Evolutionary conservation across 2,329 filamentous ascomycete species (phyloP).

Genomic region (Sporothrix pseudoabietina): DNA sequence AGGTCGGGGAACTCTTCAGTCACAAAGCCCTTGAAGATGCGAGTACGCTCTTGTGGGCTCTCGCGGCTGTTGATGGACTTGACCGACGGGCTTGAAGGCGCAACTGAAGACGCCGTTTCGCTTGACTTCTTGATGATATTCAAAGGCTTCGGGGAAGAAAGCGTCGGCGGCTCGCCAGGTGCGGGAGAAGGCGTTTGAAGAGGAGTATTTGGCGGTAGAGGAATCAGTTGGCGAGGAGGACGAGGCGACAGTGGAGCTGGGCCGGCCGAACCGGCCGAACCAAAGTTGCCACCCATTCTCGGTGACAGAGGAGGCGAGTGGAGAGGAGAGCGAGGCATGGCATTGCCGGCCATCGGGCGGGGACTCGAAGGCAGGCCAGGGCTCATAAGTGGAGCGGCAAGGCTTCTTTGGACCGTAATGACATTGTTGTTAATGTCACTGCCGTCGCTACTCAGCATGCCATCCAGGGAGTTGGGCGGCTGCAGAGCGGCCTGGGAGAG

Average conservation of each 20-base stretch:
- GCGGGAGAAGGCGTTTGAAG: conserved; percentile 60
- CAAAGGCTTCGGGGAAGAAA: conserved; percentile 48
- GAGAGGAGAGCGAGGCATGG: conserved; percentile 53
- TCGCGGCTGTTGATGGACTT: conserved; percentile 39
- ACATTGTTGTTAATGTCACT: conserved; percentile 32
- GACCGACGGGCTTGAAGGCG: conserved; percentile 35
- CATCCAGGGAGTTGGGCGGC: conserved; percentile 55
- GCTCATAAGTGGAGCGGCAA: conserved; percentile 55
- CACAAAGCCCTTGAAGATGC: conserved; percentile 73
- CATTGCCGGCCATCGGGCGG: conserved; percentile 54
- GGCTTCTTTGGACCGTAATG: conserved; percentile 17
- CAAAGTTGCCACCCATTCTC: conserved; percentile 45
- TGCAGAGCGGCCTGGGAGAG: conserved; percentile 42
- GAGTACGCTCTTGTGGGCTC: conserved; percentile 49
- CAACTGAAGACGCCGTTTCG: conserved; percentile 35
- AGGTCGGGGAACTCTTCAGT: conserved; percentile 87
- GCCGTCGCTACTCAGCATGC: conserved; percentile 49
- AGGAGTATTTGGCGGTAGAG: conserved; percentile 69
- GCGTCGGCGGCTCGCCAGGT: conserved; percentile 39
- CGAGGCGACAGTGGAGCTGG: conserved; percentile 63
- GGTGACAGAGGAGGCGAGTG: conserved; percentile 72
- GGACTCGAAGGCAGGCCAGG: conserved; percentile 63
- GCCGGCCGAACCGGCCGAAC: conserved; percentile 28
- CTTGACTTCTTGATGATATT: conserved; percentile 44
- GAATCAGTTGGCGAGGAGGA: conserved; percentile 71